Conservation (phyloP, 805 yeast species). For the Saccharomyces kudriavzevii region DNA sequence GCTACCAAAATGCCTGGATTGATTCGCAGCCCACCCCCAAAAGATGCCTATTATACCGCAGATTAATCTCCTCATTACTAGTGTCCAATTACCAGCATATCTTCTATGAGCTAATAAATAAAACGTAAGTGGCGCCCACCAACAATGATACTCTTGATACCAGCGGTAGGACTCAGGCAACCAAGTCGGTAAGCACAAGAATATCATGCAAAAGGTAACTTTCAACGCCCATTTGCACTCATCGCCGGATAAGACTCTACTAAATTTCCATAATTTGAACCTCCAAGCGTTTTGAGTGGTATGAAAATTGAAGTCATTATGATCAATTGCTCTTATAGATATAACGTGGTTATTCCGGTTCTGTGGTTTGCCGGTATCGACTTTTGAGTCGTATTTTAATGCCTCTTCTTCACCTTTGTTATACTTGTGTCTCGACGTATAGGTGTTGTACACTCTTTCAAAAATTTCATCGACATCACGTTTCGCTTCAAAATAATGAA, state of each 20-base stretch:
- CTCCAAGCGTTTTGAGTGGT: slow-evolving; percentile 32
- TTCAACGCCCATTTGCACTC: slow-evolving; percentile 40
- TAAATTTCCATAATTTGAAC: slow-evolving; percentile 34
- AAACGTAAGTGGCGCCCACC: slow-evolving; percentile 36
- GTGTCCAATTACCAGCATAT: slow-evolving; percentile 33
- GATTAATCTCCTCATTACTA: slow-evolving; percentile 26
- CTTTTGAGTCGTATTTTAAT: background rate
- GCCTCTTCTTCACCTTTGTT: slow-evolving; percentile 1
- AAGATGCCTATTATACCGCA: slow-evolving; percentile 36
- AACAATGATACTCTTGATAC: slow-evolving; percentile 37
- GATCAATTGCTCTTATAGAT: slow-evolving; percentile 34
- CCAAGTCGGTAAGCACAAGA: slow-evolving; percentile 40
- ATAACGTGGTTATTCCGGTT: background rate
- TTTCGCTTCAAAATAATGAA: slow-evolving; percentile 36
- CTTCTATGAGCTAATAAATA: slow-evolving; percentile 36
- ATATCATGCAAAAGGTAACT: slow-evolving; percentile 30
- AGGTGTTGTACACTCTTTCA: slow-evolving; percentile 36
- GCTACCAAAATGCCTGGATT: slow-evolving; percentile 32
- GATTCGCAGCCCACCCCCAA: slow-evolving; percentile 42
- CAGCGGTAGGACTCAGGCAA: slow-evolving; percentile 33
- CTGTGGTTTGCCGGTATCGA: background rate
- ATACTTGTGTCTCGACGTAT: slow-evolving; percentile 35
- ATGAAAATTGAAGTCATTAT: slow-evolving; percentile 36
- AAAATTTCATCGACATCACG: slow-evolving; percentile 40
- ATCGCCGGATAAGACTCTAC: slow-evolving; percentile 28